These are phyloP conservation scores for Dendrostoma leiphaemia DNA, from an alignment of 2,329 filamentous ascomycete genomes.

Conservation along the genomic window DNA sequence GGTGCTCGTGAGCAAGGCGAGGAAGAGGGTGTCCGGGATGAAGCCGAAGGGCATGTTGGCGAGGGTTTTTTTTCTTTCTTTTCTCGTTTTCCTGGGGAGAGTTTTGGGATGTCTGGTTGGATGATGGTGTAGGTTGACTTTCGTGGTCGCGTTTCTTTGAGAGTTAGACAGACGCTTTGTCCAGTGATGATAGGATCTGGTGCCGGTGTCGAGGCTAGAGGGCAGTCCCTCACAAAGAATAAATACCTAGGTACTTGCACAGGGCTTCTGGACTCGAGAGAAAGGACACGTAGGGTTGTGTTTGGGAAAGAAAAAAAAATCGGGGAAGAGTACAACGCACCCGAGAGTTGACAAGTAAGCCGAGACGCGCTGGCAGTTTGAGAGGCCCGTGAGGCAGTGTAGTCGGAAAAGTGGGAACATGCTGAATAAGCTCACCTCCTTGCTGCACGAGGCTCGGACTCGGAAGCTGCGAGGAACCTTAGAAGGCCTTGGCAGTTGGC, in stretches of 20 bases:
- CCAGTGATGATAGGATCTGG: no score
- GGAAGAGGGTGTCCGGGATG: slow-evolving; percentile 18
- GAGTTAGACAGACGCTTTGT: no score
- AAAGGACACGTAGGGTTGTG: no score
- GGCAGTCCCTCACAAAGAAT: no score
- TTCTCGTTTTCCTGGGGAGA: neutral
- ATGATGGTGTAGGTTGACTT: neutral
- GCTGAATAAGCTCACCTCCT: slow-evolving; percentile 3
- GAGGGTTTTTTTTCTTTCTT: slow-evolving; percentile 11
- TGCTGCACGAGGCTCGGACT: neutral
- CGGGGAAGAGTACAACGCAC: no score
- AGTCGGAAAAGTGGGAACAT: slow-evolving; percentile 7
- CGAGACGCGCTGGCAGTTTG: neutral
- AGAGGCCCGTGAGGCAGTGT: neutral
- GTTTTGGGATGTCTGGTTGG: neutral
- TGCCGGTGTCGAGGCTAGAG: no score
- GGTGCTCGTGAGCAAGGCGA: slow-evolving; percentile 18
- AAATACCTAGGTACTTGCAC: no score
- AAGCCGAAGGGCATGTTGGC: slow-evolving; percentile 16
- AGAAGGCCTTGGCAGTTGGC: neutral
- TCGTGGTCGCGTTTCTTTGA: neutral
- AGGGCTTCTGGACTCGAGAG: no score
- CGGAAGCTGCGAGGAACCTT: neutral
- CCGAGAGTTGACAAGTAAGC: neutral
- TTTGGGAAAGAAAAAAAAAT: no score